phyloP scores from a whole-genome alignment of 768 basidiomycete genomes.

The Kwoniella heveanensis region DNA sequence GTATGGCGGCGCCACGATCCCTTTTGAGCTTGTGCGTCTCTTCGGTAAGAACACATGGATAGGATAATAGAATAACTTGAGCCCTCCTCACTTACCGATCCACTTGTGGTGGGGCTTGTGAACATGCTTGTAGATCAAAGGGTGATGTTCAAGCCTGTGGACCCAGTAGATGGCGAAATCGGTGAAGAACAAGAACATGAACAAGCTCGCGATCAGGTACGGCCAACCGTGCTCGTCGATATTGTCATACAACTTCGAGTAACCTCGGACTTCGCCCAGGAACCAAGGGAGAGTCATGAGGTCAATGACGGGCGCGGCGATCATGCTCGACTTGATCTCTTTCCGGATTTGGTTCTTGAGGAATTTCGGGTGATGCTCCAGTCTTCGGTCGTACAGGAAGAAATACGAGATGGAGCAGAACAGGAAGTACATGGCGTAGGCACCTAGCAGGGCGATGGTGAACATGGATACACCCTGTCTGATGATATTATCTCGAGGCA shows the following conservation, averaged over 20 bases:
- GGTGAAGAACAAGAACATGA: constrained; percentile 74
- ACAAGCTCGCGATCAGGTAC: constrained; percentile 36
- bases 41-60: too few relatives aligned
- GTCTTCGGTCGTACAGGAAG: constrained; percentile 85
- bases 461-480: constrained; percentile 75
- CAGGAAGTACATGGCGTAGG: constrained; percentile 81
- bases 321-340: constrained; percentile 75
- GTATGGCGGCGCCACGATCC: constrained; percentile 2
- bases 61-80: too few relatives aligned
- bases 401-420: constrained; percentile 82
- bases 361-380: constrained; percentile 96
- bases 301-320: constrained; percentile 79
- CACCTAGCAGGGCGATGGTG: constrained; percentile 74
- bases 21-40: too few relatives aligned
- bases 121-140: constrained; percentile 79
- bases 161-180: constrained; percentile 96
- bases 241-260: constrained; percentile 75
- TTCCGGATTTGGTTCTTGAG: constrained; percentile 73
- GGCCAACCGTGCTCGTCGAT: constrained; percentile 71
- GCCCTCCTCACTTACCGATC: constrained; percentile 69
- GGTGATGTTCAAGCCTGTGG: constrained; percentile 86
- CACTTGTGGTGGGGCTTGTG: constrained; percentile 99
- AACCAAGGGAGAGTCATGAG: constrained; percentile 91
- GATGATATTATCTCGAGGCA: constrained; percentile 71
- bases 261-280: constrained; percentile 83